Evolutionary conservation across 345 rosid genomes (phyloP).

Genomic region (Lagerstroemia speciosa): DNA sequence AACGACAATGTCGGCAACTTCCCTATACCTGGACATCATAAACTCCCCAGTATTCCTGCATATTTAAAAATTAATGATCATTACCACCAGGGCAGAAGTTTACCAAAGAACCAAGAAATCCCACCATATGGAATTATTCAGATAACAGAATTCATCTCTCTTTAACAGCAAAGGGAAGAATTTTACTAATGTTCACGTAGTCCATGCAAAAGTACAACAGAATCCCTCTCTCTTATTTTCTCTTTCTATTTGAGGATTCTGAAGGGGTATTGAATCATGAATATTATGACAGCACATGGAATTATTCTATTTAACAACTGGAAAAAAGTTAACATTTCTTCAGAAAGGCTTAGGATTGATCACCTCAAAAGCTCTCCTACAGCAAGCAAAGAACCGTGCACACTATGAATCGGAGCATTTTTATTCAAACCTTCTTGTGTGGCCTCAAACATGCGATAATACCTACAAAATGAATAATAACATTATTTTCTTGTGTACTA

Average conservation of each 20-base stretch:
- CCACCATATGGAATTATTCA: too few relatives aligned
- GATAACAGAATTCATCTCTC: background rate
- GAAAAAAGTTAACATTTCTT: background rate
- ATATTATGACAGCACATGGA: background rate
- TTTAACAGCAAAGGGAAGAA: too few relatives aligned
- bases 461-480: constrained; percentile 43
- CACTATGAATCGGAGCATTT: constrained; percentile 93
- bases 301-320: background rate
- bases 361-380: constrained; percentile 98
- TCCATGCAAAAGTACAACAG: too few relatives aligned
- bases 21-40: constrained; percentile 99
- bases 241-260: too few relatives aligned
- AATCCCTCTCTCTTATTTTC: too few relatives aligned
- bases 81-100: background rate
- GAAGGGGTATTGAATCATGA: too few relatives aligned
- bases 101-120: background rate
- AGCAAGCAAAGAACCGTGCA: constrained; percentile 98
- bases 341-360: constrained; percentile 11
- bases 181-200: too few relatives aligned
- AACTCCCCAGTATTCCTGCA: constrained; percentile 98
- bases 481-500: background rate
- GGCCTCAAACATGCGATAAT: constrained; percentile 97
- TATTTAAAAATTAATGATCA: background rate
- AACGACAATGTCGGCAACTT: constrained; percentile 96
- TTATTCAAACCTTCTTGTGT: constrained; percentile 95